These are phyloP conservation scores for Fusarium veterinarium DNA, from an alignment of 2,329 filamentous ascomycete species.

Conservation along the genomic window DNA sequence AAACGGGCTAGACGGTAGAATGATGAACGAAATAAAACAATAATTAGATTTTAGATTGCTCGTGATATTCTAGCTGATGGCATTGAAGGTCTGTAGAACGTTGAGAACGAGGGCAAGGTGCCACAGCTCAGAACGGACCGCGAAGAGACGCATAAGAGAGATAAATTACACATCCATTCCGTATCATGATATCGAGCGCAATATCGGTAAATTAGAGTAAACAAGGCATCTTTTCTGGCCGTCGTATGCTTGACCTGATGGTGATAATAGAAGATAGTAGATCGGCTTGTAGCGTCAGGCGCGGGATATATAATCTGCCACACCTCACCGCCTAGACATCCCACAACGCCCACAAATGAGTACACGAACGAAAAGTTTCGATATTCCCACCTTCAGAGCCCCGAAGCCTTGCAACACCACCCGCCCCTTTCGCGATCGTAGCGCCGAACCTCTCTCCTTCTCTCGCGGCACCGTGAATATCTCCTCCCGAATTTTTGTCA, in stretches of 20 bases:
- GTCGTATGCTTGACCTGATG: background rate
- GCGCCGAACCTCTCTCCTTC: conserved; percentile 41
- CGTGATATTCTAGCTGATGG: background rate
- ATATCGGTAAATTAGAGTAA: background rate
- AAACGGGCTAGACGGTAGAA: conserved; percentile 12
- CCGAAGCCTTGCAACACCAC: conserved; percentile 45
- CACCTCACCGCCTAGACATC: conserved; percentile 51
- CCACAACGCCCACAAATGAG: conserved; percentile 60
- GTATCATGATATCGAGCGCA: background rate
- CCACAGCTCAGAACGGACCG: background rate
- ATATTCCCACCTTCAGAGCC: conserved; percentile 53
- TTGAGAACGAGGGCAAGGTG: background rate
- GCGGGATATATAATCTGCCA: conserved; percentile 50
- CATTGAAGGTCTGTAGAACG: background rate
- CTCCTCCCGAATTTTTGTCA: conserved; percentile 47
- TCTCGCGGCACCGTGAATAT: conserved; percentile 42
- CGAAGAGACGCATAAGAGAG: background rate
- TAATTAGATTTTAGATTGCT: background rate
- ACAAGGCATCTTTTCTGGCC: background rate
- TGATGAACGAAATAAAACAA: conserved; percentile 19
- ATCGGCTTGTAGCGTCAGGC: background rate
- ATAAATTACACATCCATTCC: background rate
- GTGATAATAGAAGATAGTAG: conserved; percentile 15
- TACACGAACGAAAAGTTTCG: conserved; percentile 54
- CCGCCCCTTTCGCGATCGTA: conserved; percentile 42